Conservation (phyloP, 139 green algal species). For the Diplosphaera chodatii region DNA sequence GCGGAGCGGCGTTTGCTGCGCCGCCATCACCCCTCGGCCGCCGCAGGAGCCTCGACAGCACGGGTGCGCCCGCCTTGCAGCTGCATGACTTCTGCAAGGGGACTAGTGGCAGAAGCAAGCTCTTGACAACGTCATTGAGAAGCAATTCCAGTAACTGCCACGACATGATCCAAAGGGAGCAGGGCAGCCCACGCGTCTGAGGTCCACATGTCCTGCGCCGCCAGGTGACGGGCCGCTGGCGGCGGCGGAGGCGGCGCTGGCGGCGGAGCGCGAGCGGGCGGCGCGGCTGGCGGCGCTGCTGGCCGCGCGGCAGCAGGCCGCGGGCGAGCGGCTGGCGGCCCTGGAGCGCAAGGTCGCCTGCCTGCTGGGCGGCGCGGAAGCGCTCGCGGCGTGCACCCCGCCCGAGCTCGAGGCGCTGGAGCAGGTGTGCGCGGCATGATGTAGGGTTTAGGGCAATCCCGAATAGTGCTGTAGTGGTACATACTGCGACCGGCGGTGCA, state of each 20-base stretch:
- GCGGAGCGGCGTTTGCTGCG: no score
- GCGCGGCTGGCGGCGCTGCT: background rate
- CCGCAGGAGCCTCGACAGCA: background rate
- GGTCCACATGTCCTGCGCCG: no score
- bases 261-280: background rate
- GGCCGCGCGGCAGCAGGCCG: background rate
- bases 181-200: no score
- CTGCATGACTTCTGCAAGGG: no score
- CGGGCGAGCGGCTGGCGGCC: background rate
- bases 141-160: no score
- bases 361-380: background rate
- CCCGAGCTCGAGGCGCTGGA: slow-evolving; percentile 2
- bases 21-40: background rate
- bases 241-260: background rate
- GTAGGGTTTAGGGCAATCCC: background rate
- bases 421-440: background rate
- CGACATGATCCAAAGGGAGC: no score
- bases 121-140: no score
- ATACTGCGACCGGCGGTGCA: no score
- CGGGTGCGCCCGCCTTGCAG: background rate
- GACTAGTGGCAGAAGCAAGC: no score
- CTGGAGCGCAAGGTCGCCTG: background rate
- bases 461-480: no score
- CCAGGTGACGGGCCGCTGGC: background rate
- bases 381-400: background rate